phyloP scores from a whole-genome alignment of 2,329 filamentous ascomycete genomes.

The Pseudocercospora cruenta region DNA sequence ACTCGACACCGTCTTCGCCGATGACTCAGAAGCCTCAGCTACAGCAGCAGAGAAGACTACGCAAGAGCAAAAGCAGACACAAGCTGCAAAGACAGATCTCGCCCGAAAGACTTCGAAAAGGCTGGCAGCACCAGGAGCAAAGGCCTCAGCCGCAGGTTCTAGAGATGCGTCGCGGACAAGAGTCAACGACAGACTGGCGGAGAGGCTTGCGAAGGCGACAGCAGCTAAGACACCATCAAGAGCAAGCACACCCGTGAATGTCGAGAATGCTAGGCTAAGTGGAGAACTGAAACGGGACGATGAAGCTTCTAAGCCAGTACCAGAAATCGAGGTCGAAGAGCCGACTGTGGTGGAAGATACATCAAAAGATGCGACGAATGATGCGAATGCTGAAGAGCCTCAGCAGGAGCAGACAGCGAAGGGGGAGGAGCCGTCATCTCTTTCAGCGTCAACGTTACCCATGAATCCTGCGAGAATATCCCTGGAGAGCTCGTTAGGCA shows the following conservation, averaged over 20 bases:
- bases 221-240: slow-evolving; percentile 69
- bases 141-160: slow-evolving; percentile 52
- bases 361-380: background rate
- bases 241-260: slow-evolving; percentile 56
- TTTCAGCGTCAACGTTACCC: slow-evolving; percentile 38
- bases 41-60: slow-evolving; percentile 42
- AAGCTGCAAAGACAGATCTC: slow-evolving; percentile 16
- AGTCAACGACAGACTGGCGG: slow-evolving; percentile 81
- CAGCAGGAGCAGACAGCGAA: slow-evolving; percentile 5
- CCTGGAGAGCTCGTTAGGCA: slow-evolving; percentile 29
- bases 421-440: slow-evolving; percentile 22
- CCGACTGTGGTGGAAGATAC: slow-evolving; percentile 7
- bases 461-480: slow-evolving; percentile 41
- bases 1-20: slow-evolving; percentile 86
- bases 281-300: slow-evolving; percentile 47
- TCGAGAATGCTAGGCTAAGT: slow-evolving; percentile 49
- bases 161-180: slow-evolving; percentile 68
- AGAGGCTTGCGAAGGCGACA: slow-evolving; percentile 84
- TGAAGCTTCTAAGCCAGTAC: slow-evolving; percentile 30
- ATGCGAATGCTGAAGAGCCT: slow-evolving; percentile 12
- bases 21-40: slow-evolving; percentile 64
- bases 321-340: slow-evolving; percentile 29
- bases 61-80: slow-evolving; percentile 36
- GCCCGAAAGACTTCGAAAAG: slow-evolving; percentile 31
- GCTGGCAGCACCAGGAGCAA: slow-evolving; percentile 25